Conservation (phyloP, 768 basidiomycete species). For the Chalciporus pseudorubinellus region DNA sequence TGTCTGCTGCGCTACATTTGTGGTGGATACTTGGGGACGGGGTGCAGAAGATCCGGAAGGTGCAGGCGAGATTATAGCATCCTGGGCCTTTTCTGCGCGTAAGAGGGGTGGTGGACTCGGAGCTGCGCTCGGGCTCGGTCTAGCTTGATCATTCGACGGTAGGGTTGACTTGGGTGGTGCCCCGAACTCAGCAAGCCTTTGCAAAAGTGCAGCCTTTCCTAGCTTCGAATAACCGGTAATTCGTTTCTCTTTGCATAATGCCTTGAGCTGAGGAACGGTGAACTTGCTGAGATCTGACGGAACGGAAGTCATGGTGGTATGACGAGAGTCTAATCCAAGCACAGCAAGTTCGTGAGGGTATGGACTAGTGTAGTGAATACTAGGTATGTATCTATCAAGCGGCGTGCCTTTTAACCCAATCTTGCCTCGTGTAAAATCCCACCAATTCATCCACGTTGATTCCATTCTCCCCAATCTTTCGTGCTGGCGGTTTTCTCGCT, state of each 20-base stretch:
- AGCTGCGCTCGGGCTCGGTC: neutral
- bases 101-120: neutral
- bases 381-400: neutral
- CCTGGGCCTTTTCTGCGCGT: neutral
- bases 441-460: slow-evolving; percentile 16
- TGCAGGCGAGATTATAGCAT: neutral
- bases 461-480: slow-evolving; percentile 12
- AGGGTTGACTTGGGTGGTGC: neutral
- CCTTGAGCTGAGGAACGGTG: slow-evolving; percentile 63
- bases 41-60: neutral
- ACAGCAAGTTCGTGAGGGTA: too few species aligned
- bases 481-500: slow-evolving; percentile 13
- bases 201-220: slow-evolving; percentile 53
- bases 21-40: too few species aligned
- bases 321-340: neutral
- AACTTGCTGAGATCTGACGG: slow-evolving; percentile 33
- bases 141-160: neutral
- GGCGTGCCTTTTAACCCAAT: slow-evolving; percentile 17
- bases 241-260: slow-evolving; percentile 61
- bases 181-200: slow-evolving; percentile 35
- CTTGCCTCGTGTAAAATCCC: slow-evolving; percentile 13
- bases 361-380: too few species aligned
- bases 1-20: neutral
- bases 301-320: slow-evolving; percentile 10
- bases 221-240: slow-evolving; percentile 69